phyloP scores from a whole-genome alignment of 1,284 basidiomycete species.

The Xerocomus nothofagi region DNA sequence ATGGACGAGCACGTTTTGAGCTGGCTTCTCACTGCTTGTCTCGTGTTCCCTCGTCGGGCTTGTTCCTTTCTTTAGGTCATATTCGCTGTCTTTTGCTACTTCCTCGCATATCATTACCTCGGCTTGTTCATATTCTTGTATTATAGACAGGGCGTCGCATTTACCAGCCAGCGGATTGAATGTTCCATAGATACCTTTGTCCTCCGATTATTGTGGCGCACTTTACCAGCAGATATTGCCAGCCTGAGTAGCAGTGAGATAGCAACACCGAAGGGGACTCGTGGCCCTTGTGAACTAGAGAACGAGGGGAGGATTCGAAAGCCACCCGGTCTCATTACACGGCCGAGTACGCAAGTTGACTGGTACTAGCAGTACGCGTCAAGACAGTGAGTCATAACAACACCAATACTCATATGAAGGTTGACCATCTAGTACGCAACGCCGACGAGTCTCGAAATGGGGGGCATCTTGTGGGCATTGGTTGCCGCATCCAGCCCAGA shows the following conservation, averaged over 20 bases:
- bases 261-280: too few species aligned
- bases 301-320: too few species aligned
- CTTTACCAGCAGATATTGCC: too few species aligned
- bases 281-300: too few species aligned
- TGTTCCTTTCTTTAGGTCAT: conserved; percentile 23
- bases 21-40: conserved; percentile 19
- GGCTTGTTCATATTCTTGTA: conserved; percentile 31
- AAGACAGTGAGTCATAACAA: conserved; percentile 12
- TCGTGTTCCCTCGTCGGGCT: conserved; percentile 10
- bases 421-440: conserved; percentile 6
- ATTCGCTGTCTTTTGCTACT: conserved; percentile 29
- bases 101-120: conserved; percentile 34
- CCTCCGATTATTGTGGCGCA: neutral
- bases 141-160: conserved; percentile 26
- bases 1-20: conserved; percentile 63
- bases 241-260: too few species aligned
- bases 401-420: conserved; percentile 21
- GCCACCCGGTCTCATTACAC: neutral
- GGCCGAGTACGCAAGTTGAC: neutral
- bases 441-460: conserved; percentile 17
- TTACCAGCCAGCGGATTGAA: conserved; percentile 10
- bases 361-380: neutral
- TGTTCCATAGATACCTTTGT: neutral
- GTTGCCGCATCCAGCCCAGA: conserved; percentile 16
- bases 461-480: conserved; percentile 8